Base-by-base conservation (phyloP, 2,329 filamentous ascomycete species). In the Mollisia scopiformis region DNA sequence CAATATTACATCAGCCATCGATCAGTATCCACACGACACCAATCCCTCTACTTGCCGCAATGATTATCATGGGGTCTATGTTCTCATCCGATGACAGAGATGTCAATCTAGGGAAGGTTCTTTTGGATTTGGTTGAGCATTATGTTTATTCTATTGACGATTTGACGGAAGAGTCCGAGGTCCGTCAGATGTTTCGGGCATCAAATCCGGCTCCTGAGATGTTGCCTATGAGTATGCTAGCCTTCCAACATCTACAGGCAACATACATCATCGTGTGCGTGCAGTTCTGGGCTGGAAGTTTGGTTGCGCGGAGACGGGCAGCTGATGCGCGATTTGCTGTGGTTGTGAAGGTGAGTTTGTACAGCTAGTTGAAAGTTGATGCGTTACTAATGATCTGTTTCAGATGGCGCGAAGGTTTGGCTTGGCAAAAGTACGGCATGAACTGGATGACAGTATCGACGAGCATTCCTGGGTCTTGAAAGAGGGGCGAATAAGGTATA, bases 1-100 rank as follows among this genome's bases (percentile, higher is more conserved):
- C 77, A 0, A 76, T 81, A 28, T 66, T 81, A 4, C 78, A 81
- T 63, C 62, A 67, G 8, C 73, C 76, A 5, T 74, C 77, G 0
- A 80, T 81, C 55, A 71, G 77, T 57, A 70, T 75, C 2, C 73
- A 77, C 14, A 70, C 69, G 1, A 72, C 72, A 3, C 68, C 76
- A 2, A 62, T 76, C 30, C 71, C 75, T 1, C 66, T 82, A 6
- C 68, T 82, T 4, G 71, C 77, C 1, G 71, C 75, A 1, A 67
- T 81, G 5, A 68, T 74, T 0, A 74, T 80, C 55, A 75, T 78
- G 68, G 79, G 79, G 4, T 77, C 78, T 0, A 78, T 79, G 71
- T 80, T 80, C 61, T 78, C 76, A 3, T 71, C 71, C 7, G 73
- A 78, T 51, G 71, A 75, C 52, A 70, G 67, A 35, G 78, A 80